phyloP scores from a whole-genome alignment of 2,329 filamentous ascomycete species.

The Tolypocladium nubicola region DNA sequence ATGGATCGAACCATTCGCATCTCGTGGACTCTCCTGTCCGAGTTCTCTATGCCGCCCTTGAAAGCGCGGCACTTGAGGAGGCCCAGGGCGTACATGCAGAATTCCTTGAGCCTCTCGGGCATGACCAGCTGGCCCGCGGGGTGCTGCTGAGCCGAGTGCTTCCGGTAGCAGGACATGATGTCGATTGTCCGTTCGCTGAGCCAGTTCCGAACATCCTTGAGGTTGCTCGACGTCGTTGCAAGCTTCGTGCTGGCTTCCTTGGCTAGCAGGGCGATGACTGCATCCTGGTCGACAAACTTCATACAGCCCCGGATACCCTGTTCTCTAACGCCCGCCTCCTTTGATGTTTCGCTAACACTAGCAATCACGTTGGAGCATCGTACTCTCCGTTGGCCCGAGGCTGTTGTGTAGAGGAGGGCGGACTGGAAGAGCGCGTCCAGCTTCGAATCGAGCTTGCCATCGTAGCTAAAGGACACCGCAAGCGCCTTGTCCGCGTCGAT shows the following conservation, averaged over 20 bases:
- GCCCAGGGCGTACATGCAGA: slow-evolving; percentile 90
- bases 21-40: slow-evolving; percentile 83
- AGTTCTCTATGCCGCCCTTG: slow-evolving; percentile 84
- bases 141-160: slow-evolving; percentile 77
- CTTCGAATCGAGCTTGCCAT: slow-evolving; percentile 94
- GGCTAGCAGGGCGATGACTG: slow-evolving; percentile 76
- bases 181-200: slow-evolving; percentile 90
- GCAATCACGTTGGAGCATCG: slow-evolving; percentile 90
- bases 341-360: slow-evolving; percentile 64
- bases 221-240: slow-evolving; percentile 51
- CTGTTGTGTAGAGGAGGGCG: slow-evolving; percentile 87
- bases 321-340: slow-evolving; percentile 25
- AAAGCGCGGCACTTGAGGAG: slow-evolving; percentile 85
- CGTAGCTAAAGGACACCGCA: slow-evolving; percentile 84
- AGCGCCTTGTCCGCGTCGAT: slow-evolving; percentile 92
- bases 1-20: slow-evolving; percentile 84
- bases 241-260: slow-evolving; percentile 92
- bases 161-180: slow-evolving; percentile 83
- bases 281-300: slow-evolving; percentile 93
- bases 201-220: slow-evolving; percentile 77
- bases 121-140: slow-evolving; percentile 89
- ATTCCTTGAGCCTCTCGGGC: slow-evolving; percentile 92
- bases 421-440: slow-evolving; percentile 97
- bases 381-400: slow-evolving; percentile 78
- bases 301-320: slow-evolving; percentile 66